Evolutionary conservation across 164 flowering plant species (phyloP), one percentile per base, ranked within the genome.

Genomic region (Nymphaea thermarum): DNA sequence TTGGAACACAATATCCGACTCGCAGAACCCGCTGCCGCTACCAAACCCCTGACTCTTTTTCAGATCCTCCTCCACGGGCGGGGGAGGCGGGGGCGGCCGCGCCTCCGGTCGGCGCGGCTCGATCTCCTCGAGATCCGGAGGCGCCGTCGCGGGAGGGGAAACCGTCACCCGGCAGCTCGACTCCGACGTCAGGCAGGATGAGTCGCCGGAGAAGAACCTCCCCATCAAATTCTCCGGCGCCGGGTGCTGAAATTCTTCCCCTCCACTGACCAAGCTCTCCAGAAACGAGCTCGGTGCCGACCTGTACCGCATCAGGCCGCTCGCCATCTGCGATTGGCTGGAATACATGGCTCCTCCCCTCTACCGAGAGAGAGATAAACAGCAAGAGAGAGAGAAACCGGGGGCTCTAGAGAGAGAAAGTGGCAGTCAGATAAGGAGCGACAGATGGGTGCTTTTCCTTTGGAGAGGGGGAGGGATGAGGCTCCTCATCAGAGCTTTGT

Each of bases 271-370:
- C 65, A 81, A 82, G 36, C 77, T 62, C 71, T 76, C 70, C 2
- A 85, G 59, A 68, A 85, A 72, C 7, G 89, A 73, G 43, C 87
- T 72, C 1, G 93, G 86, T 43, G 90, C 89, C 11, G 93, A 87
- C 62, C 79, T 80, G 78, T 78, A 83, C 62, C 93, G 87, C 65
- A 73, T 77, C 2, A 82, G 73, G 7, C 84, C 83, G 64, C 57
- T 15, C 57, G 8, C 57, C 57, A 51, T 51, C 57, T 51, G 57
- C 57, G 57, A 51, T 15, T 51, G 57, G 57, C 14, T 51, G 2
- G 57, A 51, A 51, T 51, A 51, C 57, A 51, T 51, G 57, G 12
- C 14, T 51, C 36, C 36, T 25, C 36, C 36, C 36, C 36, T 25
- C 36, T 25, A 25, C 1, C 36, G 36, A 51, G 57, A 4, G 57